Conservation (phyloP, 2,329 filamentous ascomycete genomes). For the Fonsecaea pugnacius region DNA sequence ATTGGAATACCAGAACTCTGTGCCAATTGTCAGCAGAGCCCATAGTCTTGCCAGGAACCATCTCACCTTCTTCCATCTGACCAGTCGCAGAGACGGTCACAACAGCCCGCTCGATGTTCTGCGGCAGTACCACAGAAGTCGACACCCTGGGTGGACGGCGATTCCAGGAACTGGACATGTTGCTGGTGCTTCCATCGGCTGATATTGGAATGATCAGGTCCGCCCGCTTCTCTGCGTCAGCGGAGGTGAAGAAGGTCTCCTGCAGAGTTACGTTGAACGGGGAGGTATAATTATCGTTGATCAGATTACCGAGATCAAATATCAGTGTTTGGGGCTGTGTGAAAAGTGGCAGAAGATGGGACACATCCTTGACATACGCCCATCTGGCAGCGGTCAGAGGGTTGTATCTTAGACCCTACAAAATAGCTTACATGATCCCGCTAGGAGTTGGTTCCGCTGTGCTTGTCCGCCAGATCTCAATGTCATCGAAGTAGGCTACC, state of each 20-base stretch:
- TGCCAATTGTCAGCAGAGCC: background rate
- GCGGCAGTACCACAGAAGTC: conserved; percentile 9
- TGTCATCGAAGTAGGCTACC: conserved; percentile 5
- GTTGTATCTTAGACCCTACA: background rate
- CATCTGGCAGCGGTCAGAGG: background rate
- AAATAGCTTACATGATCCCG: conserved; percentile 7
- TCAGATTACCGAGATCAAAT: conserved; percentile 14
- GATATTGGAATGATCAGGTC: conserved; percentile 4
- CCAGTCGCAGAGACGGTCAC: conserved; percentile 8
- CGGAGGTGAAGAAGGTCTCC: conserved; percentile 6
- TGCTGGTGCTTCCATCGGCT: background rate
- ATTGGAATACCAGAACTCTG: conserved; percentile 18
- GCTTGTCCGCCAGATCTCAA: conserved; percentile 16
- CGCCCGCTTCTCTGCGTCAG: background rate
- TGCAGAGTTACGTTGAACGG: conserved; percentile 10
- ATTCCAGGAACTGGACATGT: background rate
- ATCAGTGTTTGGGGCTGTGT: background rate
- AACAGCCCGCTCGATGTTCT: conserved; percentile 8
- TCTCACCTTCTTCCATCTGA: conserved; percentile 12
- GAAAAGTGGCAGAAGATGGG: conserved; percentile 2
- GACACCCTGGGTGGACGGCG: background rate
- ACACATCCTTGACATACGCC: conserved; percentile 14
- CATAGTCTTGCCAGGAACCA: too few relatives aligned
- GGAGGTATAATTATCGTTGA: conserved; percentile 12
- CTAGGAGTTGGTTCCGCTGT: conserved; percentile 9